Conservation (phyloP, 352 stramenopile species). For the Albugo candida region DNA sequence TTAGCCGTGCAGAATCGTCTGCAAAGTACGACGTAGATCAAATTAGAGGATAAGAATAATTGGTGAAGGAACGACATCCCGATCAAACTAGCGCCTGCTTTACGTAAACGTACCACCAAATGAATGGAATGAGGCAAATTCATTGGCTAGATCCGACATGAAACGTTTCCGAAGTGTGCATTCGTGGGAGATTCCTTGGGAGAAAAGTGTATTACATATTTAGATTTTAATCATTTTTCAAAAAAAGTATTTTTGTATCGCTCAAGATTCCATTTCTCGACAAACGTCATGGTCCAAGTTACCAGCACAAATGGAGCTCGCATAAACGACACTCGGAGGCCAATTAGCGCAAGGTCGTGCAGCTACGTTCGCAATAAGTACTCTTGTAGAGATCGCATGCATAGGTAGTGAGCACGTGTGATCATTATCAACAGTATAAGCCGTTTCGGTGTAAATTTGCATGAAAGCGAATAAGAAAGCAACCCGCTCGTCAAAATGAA, state of each 20-base stretch:
- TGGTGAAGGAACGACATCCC: slow-evolving; percentile 19
- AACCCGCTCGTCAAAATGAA: slow-evolving; percentile 78
- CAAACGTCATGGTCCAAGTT: slow-evolving; percentile 68
- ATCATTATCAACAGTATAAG: slow-evolving; percentile 40
- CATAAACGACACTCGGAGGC: slow-evolving; percentile 52
- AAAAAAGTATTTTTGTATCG: slow-evolving; percentile 82
- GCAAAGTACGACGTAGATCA: slow-evolving; percentile 75
- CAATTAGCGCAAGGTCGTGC: slow-evolving; percentile 38
- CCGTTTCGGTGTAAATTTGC: slow-evolving; percentile 80
- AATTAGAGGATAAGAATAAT: slow-evolving; percentile 35
- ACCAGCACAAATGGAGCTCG: slow-evolving; percentile 68
- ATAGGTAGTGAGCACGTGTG: slow-evolving; percentile 55
- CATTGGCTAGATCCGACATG: slow-evolving; percentile 64
- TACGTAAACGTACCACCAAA: slow-evolving; percentile 79
- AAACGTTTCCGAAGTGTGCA: slow-evolving; percentile 68
- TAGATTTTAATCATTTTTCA: slow-evolving; percentile 69
- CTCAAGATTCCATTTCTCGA: slow-evolving; percentile 76
- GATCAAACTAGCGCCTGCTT: slow-evolving; percentile 63
- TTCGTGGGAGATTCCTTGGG: too few relatives aligned
- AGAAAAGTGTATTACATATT: slow-evolving; percentile 73
- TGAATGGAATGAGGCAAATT: slow-evolving; percentile 67
- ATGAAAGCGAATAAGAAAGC: slow-evolving; percentile 80
- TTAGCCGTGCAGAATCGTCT: slow-evolving; percentile 36
- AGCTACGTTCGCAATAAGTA: slow-evolving; percentile 54
- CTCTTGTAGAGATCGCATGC: slow-evolving; percentile 34